These are phyloP conservation scores for Colletotrichum brevisporum DNA, from an alignment of 2,329 filamentous ascomycete genomes.

Conservation along the genomic window DNA sequence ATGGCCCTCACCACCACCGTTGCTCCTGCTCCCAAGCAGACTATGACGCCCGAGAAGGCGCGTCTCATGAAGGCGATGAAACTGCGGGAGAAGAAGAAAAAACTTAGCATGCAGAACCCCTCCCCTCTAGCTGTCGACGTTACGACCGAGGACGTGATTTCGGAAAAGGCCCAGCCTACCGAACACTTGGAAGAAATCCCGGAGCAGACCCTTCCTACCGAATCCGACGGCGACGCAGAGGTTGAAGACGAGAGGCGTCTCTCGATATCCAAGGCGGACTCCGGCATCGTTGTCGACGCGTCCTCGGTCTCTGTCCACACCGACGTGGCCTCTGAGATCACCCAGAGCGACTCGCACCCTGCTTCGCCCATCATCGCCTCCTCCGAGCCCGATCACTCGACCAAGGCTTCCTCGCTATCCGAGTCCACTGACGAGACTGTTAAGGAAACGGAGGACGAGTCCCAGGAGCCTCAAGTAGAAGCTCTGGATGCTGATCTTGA, in stretches of 20 bases:
- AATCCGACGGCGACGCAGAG: conserved; percentile 42
- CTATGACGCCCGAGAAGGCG: conserved; percentile 89
- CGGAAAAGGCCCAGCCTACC: conserved; percentile 39
- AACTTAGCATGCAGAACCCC: conserved; percentile 52
- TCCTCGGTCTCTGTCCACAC: conserved; percentile 56
- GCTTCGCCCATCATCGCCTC: conserved; percentile 66
- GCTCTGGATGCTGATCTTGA: conserved; percentile 8
- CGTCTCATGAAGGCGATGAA: conserved; percentile 95
- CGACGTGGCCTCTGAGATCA: conserved; percentile 63
- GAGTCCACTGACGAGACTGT: conserved; percentile 74
- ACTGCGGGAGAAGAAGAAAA: conserved; percentile 84
- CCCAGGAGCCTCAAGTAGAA: conserved; percentile 3
- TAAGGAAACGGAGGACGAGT: conserved; percentile 55
- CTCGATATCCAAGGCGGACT: conserved; percentile 65
- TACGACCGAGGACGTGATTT: conserved; percentile 40
- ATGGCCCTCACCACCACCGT: conserved; percentile 51
- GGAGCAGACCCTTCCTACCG: conserved; percentile 43
- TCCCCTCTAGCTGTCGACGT: conserved; percentile 46
- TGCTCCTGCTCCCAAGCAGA: conserved; percentile 60
- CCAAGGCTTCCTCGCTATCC: conserved; percentile 74
- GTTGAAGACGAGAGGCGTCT: conserved; percentile 50
- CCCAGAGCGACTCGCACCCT: conserved; percentile 70
- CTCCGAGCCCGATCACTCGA: conserved; percentile 72
- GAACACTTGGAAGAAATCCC: conserved; percentile 44
- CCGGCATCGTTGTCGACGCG: conserved; percentile 66